These are phyloP conservation scores for Murraya paniculata DNA, from an alignment of 345 rosid genomes.

Conservation along the genomic window DNA sequence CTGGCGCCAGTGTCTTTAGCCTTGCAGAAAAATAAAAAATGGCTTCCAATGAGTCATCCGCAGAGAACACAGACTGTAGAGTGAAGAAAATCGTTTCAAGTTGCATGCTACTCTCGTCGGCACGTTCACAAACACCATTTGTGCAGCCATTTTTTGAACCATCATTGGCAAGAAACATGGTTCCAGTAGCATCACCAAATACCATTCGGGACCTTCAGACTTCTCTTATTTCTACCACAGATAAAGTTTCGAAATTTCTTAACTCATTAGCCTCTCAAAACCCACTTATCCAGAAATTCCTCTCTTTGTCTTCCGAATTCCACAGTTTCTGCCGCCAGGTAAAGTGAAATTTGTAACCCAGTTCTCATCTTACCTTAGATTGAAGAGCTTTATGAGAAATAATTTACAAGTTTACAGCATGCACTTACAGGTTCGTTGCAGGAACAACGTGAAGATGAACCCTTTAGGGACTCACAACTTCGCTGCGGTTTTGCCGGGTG, in stretches of 20 bases:
- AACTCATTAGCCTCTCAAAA: constrained; percentile 44
- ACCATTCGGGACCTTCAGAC: constrained; percentile 38
- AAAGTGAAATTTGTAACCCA: not conserved
- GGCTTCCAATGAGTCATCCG: constrained; percentile 30
- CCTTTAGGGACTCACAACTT: constrained; percentile 54
- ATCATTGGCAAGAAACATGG: constrained; percentile 22
- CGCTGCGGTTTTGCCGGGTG: constrained; percentile 87
- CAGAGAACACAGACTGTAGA: constrained; percentile 18
- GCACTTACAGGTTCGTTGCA: constrained; percentile 36
- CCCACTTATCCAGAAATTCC: constrained; percentile 43
- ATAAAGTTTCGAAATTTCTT: constrained; percentile 34
- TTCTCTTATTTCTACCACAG: constrained; percentile 44
- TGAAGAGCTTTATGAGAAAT: not conserved
- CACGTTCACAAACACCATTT: constrained; percentile 40
- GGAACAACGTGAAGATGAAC: constrained; percentile 32
- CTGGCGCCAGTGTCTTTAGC: not conserved
- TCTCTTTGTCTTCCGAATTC: constrained; percentile 46
- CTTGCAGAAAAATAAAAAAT: constrained; percentile 8
- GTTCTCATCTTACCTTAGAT: not conserved
- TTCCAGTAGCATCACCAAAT: constrained; percentile 31
- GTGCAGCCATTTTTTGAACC: constrained; percentile 30
- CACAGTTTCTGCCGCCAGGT: constrained; percentile 17
- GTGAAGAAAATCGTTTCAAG: constrained; percentile 20
- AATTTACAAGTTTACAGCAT: not conserved
- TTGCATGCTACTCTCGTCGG: constrained; percentile 38